Conservation (phyloP, 2,329 filamentous ascomycete species). For the Apiospora saccharicola region DNA sequence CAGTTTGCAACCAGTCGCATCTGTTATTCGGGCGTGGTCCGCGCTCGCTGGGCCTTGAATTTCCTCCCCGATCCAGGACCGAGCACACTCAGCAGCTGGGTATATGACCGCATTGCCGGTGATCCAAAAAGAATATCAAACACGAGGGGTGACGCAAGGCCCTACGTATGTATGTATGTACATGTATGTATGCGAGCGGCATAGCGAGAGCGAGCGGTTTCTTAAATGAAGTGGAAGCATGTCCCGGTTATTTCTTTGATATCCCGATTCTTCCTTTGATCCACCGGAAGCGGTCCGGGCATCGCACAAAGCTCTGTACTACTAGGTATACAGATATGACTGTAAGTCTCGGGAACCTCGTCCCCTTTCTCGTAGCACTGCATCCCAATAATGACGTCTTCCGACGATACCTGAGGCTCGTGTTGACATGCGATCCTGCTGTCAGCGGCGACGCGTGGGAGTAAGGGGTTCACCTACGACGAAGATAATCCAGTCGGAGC, state of each 20-base stretch:
- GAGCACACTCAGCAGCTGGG: background rate
- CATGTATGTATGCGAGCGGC: no score
- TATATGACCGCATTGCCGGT: background rate
- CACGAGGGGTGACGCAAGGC: background rate
- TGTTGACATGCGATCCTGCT: background rate
- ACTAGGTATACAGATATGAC: background rate
- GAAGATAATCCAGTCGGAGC: conserved; percentile 8
- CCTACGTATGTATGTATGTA: background rate
- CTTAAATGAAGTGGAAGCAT: background rate
- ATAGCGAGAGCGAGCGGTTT: background rate
- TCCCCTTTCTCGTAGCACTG: background rate
- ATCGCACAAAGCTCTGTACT: background rate
- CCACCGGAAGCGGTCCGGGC: background rate
- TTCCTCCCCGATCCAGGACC: conserved; percentile 5
- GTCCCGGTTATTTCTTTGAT: background rate
- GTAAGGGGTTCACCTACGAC: background rate
- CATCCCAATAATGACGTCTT: background rate
- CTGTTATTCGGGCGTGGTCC: background rate
- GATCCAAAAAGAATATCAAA: background rate
- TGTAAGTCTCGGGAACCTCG: background rate
- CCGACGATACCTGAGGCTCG: background rate
- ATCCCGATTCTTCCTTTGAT: background rate
- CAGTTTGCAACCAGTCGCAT: conserved; percentile 12
- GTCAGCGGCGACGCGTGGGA: background rate
- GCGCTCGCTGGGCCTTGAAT: background rate